Percentiles rank a stretch among this genome's conserved stretches.
phyloP scores from a whole-genome alignment of 2,329 filamentous ascomycete genomes.

The Talaromyces atroroseus region DNA sequence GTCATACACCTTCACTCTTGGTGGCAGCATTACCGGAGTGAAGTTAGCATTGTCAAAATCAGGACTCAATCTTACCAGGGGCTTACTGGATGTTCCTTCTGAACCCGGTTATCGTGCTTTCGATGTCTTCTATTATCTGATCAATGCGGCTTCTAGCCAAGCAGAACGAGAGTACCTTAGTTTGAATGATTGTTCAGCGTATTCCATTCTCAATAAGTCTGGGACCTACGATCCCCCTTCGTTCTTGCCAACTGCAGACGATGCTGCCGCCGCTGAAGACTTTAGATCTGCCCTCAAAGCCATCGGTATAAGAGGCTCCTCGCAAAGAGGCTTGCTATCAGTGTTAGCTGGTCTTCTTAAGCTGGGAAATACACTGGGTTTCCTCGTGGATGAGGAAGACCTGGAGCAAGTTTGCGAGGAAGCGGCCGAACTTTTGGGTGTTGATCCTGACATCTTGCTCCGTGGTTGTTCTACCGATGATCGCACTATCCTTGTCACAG shows the following conservation, averaged over 20 bases:
- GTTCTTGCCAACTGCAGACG: conserved; percentile 87
- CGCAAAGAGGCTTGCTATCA: conserved; percentile 77
- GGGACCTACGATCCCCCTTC: conserved; percentile 79
- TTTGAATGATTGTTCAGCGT: conserved; percentile 69
- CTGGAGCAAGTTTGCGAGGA: conserved; percentile 87
- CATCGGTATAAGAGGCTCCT: conserved; percentile 86
- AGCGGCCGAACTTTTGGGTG: conserved; percentile 74
- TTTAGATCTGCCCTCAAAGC: conserved; percentile 80
- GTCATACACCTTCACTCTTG: conserved; percentile 72
- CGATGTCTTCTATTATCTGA: conserved; percentile 94
- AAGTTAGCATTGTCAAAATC: conserved; percentile 75
- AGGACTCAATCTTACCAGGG: conserved; percentile 77
- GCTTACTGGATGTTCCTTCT: conserved; percentile 72
- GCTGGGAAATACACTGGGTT: conserved; percentile 83
- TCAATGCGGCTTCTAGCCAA: conserved; percentile 83
- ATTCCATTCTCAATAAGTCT: conserved; percentile 73
- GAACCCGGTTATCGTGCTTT: conserved; percentile 85
- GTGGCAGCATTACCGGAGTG: conserved; percentile 71
- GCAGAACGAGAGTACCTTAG: conserved; percentile 85
- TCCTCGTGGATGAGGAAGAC: conserved; percentile 74
- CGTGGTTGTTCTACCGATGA: conserved; percentile 79
- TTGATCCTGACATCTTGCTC: conserved; percentile 77
- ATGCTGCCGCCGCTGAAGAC: conserved; percentile 87
- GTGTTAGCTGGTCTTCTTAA: conserved; percentile 82
- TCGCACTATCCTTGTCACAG: conserved; percentile 72